A percentile compares a stretch with the other conserved stretches of the same genome.
These are phyloP conservation scores for Myriosclerotinia curreyana DNA, from an alignment of 2,329 filamentous ascomycete species.

Conservation along the genomic window DNA sequence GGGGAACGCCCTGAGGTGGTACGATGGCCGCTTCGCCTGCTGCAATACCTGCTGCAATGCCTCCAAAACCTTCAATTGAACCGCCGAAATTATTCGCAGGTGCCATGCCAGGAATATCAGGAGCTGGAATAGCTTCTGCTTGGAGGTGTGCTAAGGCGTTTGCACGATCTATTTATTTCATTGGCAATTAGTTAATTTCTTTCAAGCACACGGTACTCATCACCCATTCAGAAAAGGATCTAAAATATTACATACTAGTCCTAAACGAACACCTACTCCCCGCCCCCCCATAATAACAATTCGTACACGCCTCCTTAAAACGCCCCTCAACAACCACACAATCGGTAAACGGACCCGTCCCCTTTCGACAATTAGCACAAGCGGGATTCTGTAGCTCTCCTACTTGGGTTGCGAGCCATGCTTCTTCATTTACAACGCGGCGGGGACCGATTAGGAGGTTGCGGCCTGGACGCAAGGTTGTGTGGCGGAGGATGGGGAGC, in stretches of 20 bases:
- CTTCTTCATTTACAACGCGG: background rate
- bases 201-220: too few species aligned
- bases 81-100: slow-evolving; percentile 5
- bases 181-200: background rate
- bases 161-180: background rate
- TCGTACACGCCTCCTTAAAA: slow-evolving; percentile 3
- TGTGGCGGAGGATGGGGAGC: background rate
- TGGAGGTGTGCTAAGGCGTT: background rate
- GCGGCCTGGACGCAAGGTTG: background rate
- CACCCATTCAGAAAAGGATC: background rate
- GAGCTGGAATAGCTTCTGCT: background rate
- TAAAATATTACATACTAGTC: background rate
- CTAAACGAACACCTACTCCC: background rate
- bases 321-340: background rate
- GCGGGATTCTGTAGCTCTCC: background rate
- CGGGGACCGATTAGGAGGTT: background rate
- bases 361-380: background rate
- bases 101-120: background rate
- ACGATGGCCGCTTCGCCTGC: background rate
- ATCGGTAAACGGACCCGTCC: background rate
- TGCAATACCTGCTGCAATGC: background rate
- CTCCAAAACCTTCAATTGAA: background rate
- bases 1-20: background rate
- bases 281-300: background rate
- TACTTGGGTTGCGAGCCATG: slow-evolving; percentile 1